Percentiles rank a stretch among this genome's conserved stretches.
Conservation (phyloP, 129 eudicot species). For the Ambrosia trifida region DNA sequence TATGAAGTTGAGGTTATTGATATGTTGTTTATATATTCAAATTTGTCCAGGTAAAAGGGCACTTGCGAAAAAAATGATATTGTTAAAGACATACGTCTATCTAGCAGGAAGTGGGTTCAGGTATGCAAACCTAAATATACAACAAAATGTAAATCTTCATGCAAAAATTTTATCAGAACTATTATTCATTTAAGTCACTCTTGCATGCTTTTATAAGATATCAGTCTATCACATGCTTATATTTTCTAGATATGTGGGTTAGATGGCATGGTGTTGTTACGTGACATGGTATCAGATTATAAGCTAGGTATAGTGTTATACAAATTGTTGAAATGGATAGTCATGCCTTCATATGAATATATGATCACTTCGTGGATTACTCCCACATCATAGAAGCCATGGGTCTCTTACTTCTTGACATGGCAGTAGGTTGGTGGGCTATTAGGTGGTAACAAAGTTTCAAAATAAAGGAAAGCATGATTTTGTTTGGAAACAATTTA, state of each 20-base stretch:
- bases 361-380: not conserved
- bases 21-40: not conserved
- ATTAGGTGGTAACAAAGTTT: constrained; percentile 3
- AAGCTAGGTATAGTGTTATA: not conserved
- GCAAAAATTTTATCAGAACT: not conserved
- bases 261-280: not conserved
- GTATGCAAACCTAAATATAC: not conserved
- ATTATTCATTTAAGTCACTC: not conserved
- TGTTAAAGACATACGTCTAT: not conserved
- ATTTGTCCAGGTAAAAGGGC: not conserved
- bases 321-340: not conserved
- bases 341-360: not conserved
- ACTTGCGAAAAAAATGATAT: not conserved
- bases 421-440: not conserved
- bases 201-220: not conserved
- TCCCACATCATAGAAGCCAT: not conserved
- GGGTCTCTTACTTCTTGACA: not conserved
- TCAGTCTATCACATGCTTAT: not conserved
- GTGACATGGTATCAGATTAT: not conserved
- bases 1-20: not conserved
- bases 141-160: not conserved
- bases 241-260: not conserved
- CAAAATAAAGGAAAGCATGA: not conserved
- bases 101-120: not conserved
- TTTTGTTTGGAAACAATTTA: not conserved